Conservation (phyloP, 805 yeast species). For the Barnettozyma wickerhamii region DNA sequence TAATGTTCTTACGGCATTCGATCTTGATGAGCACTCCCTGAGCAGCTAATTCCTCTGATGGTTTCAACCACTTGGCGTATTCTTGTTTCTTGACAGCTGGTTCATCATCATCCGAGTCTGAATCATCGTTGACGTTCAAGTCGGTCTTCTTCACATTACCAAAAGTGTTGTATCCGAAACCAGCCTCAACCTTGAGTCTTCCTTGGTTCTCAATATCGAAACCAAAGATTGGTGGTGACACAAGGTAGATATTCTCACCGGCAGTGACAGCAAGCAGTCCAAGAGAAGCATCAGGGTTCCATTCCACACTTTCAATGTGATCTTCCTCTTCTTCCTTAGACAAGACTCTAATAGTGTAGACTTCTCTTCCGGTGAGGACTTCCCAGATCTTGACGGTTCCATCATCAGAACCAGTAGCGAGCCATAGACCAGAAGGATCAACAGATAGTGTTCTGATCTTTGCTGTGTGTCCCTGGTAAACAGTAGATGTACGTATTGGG, state of each 20-base stretch:
- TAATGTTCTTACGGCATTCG: constrained; percentile 63
- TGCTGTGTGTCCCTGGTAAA: constrained; percentile 78
- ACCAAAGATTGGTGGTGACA: constrained; percentile 91
- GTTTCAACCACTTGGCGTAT: constrained; percentile 80
- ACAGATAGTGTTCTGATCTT: constrained; percentile 77
- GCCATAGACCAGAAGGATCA: constrained; percentile 89
- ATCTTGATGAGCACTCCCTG: constrained; percentile 73
- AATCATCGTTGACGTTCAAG: constrained; percentile 34
- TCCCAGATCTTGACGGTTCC: constrained; percentile 98
- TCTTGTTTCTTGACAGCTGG: constrained; percentile 41
- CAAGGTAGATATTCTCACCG: constrained; percentile 72
- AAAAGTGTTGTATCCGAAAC: constrained; percentile 81
- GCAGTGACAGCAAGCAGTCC: constrained; percentile 85
- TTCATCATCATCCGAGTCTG: constrained; percentile 36
- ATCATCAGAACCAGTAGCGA: constrained; percentile 97
- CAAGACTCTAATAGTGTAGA: constrained; percentile 55
- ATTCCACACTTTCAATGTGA: constrained; percentile 72
- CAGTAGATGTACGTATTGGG: constrained; percentile 86
- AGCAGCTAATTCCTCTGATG: constrained; percentile 55
- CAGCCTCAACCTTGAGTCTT: constrained; percentile 74
- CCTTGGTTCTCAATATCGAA: constrained; percentile 81
- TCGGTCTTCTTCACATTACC: constrained; percentile 46
- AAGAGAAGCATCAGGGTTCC: constrained; percentile 77
- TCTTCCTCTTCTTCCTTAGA: constrained; percentile 56
- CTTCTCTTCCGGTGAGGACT: constrained; percentile 90